Conservation (phyloP, 116 monocot genomes). For the Zostera marina region DNA sequence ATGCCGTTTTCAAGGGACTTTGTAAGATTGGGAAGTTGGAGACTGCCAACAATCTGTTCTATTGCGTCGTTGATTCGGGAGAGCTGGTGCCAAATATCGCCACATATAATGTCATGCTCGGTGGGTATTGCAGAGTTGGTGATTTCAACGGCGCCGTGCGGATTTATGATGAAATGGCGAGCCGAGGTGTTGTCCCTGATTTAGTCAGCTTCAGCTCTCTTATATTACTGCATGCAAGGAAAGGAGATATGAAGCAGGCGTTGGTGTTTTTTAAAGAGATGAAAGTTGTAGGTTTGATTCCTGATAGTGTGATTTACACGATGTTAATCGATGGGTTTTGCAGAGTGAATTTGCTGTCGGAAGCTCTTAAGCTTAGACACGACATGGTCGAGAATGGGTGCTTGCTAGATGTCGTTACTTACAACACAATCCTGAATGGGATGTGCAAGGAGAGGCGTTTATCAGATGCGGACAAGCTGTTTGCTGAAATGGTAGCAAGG, state of each 20-base stretch:
- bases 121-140: constrained; percentile 35
- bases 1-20: constrained; percentile 64
- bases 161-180: constrained; percentile 41
- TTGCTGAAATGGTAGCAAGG: constrained; percentile 58
- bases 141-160: constrained; percentile 24
- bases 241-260: constrained; percentile 35
- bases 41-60: constrained; percentile 30
- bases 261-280: constrained; percentile 45
- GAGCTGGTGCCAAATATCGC: constrained; percentile 35
- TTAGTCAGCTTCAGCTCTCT: constrained; percentile 62
- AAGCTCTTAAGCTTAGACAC: constrained; percentile 57
- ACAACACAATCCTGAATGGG: constrained; percentile 70
- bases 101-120: constrained; percentile 65
- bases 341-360: constrained; percentile 23
- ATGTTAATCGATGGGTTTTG: constrained; percentile 83
- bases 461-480: constrained; percentile 47
- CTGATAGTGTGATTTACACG: constrained; percentile 79
- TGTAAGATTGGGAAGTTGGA: constrained; percentile 30
- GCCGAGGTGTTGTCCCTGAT: constrained; percentile 45
- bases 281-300: constrained; percentile 42
- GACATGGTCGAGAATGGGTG: constrained; percentile 64
- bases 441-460: constrained; percentile 47
- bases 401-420: constrained; percentile 59
- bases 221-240: constrained; percentile 56
- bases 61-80: constrained; percentile 22